A percentile compares a stretch with the other conserved stretches of the same genome.
Evolutionary conservation across 805 yeast genomes (phyloP).

Genomic region (Sugiyamaella qingdaonensis): DNA sequence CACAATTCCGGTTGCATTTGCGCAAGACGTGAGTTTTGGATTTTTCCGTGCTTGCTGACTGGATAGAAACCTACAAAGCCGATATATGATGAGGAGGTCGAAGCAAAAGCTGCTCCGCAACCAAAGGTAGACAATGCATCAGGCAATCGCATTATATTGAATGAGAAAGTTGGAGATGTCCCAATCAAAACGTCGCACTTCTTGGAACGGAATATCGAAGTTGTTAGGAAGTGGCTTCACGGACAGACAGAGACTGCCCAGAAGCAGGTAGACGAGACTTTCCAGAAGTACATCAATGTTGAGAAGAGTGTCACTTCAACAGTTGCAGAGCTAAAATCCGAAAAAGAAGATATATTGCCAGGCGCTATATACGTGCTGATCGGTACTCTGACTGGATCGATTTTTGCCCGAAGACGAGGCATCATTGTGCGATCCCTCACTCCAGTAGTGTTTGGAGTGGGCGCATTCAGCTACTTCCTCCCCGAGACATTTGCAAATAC

Average conservation of each 20-base stretch:
- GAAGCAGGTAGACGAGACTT: slow-evolving; percentile 42
- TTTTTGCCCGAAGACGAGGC: slow-evolving; percentile 65
- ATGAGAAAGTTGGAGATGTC: slow-evolving; percentile 48
- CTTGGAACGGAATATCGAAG: slow-evolving; percentile 47
- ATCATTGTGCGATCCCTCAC: slow-evolving; percentile 48
- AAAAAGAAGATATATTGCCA: slow-evolving; percentile 66
- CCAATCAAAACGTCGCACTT: slow-evolving; percentile 49
- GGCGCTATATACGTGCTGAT: slow-evolving; percentile 63
- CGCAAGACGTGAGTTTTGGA: slow-evolving; percentile 14
- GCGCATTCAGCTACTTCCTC: slow-evolving; percentile 62
- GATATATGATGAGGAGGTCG: slow-evolving; percentile 29
- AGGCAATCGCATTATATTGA: slow-evolving; percentile 15
- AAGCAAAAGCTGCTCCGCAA: not conserved
- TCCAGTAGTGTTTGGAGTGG: slow-evolving; percentile 59
- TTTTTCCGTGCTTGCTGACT: not conserved
- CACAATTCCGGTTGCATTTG: slow-evolving; percentile 16
- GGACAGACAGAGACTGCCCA: slow-evolving; percentile 36
- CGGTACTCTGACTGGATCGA: slow-evolving; percentile 68
- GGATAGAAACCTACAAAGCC: slow-evolving; percentile 14
- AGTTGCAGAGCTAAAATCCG: slow-evolving; percentile 58
- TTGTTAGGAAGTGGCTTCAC: slow-evolving; percentile 44
- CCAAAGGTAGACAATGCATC: slow-evolving; percentile 7
- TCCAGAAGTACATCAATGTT: slow-evolving; percentile 48
- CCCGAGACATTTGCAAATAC: slow-evolving; percentile 71
- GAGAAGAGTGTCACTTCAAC: slow-evolving; percentile 65